Conservation (phyloP, 306 rosid genomes). For the Mimosa pudica region DNA sequence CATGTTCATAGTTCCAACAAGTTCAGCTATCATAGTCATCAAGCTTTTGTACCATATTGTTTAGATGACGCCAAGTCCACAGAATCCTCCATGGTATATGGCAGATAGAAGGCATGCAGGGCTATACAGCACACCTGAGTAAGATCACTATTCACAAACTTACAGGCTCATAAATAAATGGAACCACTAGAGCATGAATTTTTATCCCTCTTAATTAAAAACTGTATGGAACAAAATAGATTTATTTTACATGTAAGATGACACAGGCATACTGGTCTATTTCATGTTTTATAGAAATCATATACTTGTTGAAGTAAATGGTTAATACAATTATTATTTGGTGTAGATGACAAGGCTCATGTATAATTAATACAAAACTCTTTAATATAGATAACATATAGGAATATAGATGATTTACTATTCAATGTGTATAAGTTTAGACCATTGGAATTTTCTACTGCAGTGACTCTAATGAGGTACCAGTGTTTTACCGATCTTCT, state of each 20-base stretch:
- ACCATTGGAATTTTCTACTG: neutral
- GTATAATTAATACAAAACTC: neutral
- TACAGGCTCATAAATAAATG: neutral
- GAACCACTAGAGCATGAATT: neutral
- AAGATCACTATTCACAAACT: conserved; percentile 26
- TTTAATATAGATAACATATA: neutral
- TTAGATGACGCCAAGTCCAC: conserved; percentile 38
- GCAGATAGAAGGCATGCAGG: conserved; percentile 37
- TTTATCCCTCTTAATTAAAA: neutral
- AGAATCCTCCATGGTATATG: conserved; percentile 29
- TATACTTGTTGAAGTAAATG: neutral
- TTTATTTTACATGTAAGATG: neutral
- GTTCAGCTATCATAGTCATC: neutral
- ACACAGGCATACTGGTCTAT: neutral
- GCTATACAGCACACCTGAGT: conserved; percentile 43
- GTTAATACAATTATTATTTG: neutral
- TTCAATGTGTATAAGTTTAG: neutral
- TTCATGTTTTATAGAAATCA: neutral
- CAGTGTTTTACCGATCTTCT: conserved; percentile 42
- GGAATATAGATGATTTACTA: neutral
- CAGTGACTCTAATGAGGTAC: conserved; percentile 22
- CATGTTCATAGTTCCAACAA: conserved; percentile 17
- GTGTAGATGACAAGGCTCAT: neutral
- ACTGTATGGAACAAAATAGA: neutral
- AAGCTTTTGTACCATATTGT: conserved; percentile 41